Evolutionary conservation across 2,329 filamentous ascomycete genomes (phyloP).

Genomic region (Colletotrichum sp.): DNA sequence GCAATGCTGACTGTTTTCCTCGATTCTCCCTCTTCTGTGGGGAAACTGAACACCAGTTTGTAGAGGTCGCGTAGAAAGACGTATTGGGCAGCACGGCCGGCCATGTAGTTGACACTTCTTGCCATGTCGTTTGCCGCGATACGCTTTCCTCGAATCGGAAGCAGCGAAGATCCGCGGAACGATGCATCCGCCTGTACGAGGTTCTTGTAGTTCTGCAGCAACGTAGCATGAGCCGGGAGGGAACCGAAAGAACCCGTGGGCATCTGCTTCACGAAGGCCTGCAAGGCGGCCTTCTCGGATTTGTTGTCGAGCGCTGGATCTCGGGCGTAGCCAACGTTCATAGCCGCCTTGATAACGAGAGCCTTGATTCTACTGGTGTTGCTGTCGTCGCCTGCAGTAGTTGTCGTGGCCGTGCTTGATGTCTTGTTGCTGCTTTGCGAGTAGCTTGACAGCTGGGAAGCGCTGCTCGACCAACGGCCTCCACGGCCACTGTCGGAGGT

Average conservation of each 20-base stretch:
- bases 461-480: constrained; percentile 81
- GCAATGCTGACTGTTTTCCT: constrained; percentile 69
- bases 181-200: constrained; percentile 76
- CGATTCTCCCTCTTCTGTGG: constrained; percentile 76
- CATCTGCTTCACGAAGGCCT: constrained; percentile 77
- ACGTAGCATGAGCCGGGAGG: constrained; percentile 69
- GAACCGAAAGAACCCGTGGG: constrained; percentile 81
- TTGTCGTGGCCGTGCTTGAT: constrained; percentile 75
- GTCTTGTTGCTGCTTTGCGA: constrained; percentile 72
- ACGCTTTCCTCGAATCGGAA: constrained; percentile 63
- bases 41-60: constrained; percentile 83
- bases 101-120: constrained; percentile 79
- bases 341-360: constrained; percentile 82
- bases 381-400: constrained; percentile 72
- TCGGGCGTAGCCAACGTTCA: constrained; percentile 81
- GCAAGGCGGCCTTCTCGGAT: constrained; percentile 60
- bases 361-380: constrained; percentile 80
- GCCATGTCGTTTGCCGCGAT: constrained; percentile 78
- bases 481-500: constrained; percentile 62
- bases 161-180: constrained; percentile 59
- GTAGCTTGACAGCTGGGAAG: constrained; percentile 79
- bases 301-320: constrained; percentile 50
- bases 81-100: constrained; percentile 72
- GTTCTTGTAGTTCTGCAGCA: constrained; percentile 82
- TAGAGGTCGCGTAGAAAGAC: constrained; percentile 83